A percentile compares a stretch with the other conserved stretches of the same genome.
These are phyloP conservation scores for Apiotrichum sp. DNA, from an alignment of 1,284 basidiomycete species.

Conservation along the genomic window DNA sequence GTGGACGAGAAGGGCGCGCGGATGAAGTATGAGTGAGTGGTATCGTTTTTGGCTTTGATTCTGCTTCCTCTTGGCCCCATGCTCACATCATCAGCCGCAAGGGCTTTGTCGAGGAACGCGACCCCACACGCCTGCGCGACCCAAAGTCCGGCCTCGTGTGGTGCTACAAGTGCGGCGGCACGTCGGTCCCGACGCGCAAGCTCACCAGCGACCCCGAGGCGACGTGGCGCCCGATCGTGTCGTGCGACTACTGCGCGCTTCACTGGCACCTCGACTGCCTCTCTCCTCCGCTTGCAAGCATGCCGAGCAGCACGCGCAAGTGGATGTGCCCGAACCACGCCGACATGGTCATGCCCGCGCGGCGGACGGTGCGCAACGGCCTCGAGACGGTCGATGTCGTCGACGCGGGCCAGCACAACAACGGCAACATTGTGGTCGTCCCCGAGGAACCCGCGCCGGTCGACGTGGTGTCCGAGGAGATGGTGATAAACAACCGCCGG, in stretches of 20 bases:
- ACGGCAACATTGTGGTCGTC: constrained; percentile 84
- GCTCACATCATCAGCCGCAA: constrained; percentile 59
- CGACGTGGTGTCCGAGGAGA: constrained; percentile 44
- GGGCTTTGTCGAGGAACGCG: constrained; percentile 84
- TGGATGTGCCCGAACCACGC: constrained; percentile 99
- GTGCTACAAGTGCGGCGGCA: constrained; percentile 82
- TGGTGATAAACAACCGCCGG: constrained; percentile 57
- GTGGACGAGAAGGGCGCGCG: constrained; percentile 70
- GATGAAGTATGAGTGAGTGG: constrained; percentile 59
- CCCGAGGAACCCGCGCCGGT: constrained; percentile 54
- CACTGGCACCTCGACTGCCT: constrained; percentile 98
- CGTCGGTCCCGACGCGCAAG: constrained; percentile 52
- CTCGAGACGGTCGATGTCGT: constrained; percentile 63
- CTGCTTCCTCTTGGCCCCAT: too few species aligned
- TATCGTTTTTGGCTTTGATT: neutral
- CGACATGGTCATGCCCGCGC: constrained; percentile 69
- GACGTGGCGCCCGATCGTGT: constrained; percentile 59
- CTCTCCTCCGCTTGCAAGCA: constrained; percentile 75
- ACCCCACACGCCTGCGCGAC: constrained; percentile 80
- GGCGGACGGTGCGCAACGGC: constrained; percentile 66
- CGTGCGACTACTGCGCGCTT: constrained; percentile 90
- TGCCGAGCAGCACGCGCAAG: constrained; percentile 82
- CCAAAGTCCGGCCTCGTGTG: constrained; percentile 72
- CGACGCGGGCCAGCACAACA: constrained; percentile 67
- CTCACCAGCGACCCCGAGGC: constrained; percentile 36